Evolutionary conservation across 2,329 filamentous ascomycete species (phyloP), one percentile per base, ranked within the genome.

Genomic region (Fusarium praegraminearum): DNA sequence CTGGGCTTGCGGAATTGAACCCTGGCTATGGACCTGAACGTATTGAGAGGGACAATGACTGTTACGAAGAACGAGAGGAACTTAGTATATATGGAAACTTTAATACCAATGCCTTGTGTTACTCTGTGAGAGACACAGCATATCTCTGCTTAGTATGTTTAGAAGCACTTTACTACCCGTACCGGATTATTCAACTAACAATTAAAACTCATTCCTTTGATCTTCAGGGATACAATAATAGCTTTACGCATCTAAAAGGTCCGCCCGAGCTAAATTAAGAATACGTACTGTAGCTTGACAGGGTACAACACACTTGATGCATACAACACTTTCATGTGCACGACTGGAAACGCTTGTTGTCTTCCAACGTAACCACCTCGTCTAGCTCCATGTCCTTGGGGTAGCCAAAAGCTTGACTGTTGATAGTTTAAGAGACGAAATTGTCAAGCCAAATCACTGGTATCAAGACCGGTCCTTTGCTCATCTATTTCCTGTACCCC

Each of bases 91-190:
- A 56, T 20, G 47, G 33, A 26, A 13, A 49, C 24, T 49, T 56
- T 49, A 33, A 49, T 56, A 56, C 44, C 43, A 47, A 47, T 36
- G 20, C 32, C 24, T 47, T 46, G 36, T 41, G 24, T 41, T 49
- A 16, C 7, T 10, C 32, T 18, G 41, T 26, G 32, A 15, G 16
- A 40, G 36, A 20, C 18, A 36, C 32, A 47, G 24, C 40, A 46
- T 24, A 47, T 28, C 30, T 47, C 26, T 8, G 20, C 33, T 36
- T 47, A 10, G 28, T 30, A 35, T 47, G 30, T 28, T 22, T n/a
- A 18, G 22, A 47, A 36, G 26, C 32, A 18, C 20, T n/a, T 15
- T 22, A 20, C 24, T 28, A 12, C 12, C 10, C 28, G 20, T 32
- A 20, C 32, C 5, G n/a, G 28, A 32, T 32, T 20, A 6, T 32